Evolutionary conservation across 2,329 filamentous ascomycete genomes (phyloP), one percentile per base, ranked within the genome.

Genomic region (Domatiomyces globalis): DNA sequence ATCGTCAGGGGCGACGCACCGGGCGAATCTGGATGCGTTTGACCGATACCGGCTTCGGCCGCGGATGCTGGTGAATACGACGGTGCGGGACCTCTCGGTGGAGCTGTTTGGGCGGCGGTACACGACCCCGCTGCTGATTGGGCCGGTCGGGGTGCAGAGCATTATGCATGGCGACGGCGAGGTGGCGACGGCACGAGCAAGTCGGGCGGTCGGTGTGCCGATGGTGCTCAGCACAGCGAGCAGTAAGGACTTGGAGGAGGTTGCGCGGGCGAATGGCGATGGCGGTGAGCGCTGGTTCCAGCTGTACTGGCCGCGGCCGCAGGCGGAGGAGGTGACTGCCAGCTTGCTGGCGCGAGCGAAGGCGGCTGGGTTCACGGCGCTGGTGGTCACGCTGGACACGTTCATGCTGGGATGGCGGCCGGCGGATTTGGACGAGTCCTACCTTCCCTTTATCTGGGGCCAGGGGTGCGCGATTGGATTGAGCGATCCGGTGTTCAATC

Each of bases 381-480:
- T 87, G 0, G 77, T 87, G 4, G 80, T 87, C 0, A 87, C 84
- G 0, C 70, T 87, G 0, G 84, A 87, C 65, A 86, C 83, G 0
- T 84, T 79, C 62, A 74, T 73, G 10, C 70, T 87, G 12, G 76
- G 75, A 0, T 87, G 83, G 83, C 70, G 84, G 29, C 83, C 82
- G 0, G 71, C 69, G 0, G 83, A 86, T 60, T 71, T 86, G 0
- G 80, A 84, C 54, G 69, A 71, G 2, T 74, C 71, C 2, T 83
- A 78, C 59, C 60, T 65, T 5, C 65, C 65, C 12, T 68, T 65
- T 52, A 66, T 76, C 5, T 61, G 57, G 57, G 60, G 60, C 17
- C 54, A 60, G 20, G 83, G 82, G 1, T 74, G 77, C 43, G 70
- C 74, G 44, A 71, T 80, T 1, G 82, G 81, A 1, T 79, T 85